Conservation (phyloP, 2,329 filamentous ascomycete species). For the Fusarium phyllophilum region DNA sequence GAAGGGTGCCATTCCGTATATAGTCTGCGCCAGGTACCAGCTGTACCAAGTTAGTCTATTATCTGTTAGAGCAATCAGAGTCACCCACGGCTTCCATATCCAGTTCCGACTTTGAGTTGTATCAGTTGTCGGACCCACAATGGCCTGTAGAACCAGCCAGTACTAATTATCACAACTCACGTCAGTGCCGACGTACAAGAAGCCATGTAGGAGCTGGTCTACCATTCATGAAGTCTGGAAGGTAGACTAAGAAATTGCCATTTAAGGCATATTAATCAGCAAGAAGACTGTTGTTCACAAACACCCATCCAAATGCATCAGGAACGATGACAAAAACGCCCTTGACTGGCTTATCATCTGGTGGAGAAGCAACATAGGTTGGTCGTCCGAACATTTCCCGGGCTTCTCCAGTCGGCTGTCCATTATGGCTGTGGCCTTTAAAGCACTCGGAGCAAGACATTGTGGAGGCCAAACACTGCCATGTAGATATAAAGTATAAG, state of each 20-base stretch:
- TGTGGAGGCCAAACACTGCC: fast-evolving
- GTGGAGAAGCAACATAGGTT: not conserved
- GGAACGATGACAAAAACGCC: not conserved
- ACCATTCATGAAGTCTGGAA: not conserved
- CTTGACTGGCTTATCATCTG: fast-evolving
- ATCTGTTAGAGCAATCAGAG: fast-evolving
- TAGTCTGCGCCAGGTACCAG: not conserved
- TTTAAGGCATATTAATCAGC: not conserved
- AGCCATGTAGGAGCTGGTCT: fast-evolving
- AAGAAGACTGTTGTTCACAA: not conserved
- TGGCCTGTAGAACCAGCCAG: not conserved
- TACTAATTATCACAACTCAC: fast-evolving
- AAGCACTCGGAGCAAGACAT: not conserved
- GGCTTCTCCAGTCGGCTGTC: fast-evolving
- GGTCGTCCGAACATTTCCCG: fast-evolving
- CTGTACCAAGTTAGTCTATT: fast-evolving
- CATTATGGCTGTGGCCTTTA: fast-evolving
- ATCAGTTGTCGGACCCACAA: not conserved
- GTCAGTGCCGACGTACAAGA: fast-evolving
- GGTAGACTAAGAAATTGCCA: not conserved
- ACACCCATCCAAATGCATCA: not conserved
- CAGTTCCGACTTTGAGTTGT: not conserved
- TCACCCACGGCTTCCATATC: not conserved
- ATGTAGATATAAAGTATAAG: too few relatives aligned
- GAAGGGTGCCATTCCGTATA: not conserved